A percentile compares a stretch with the other conserved stretches of the same genome.
Conservation (phyloP, 2,329 filamentous ascomycete genomes). For the Elsinoe perseae region DNA sequence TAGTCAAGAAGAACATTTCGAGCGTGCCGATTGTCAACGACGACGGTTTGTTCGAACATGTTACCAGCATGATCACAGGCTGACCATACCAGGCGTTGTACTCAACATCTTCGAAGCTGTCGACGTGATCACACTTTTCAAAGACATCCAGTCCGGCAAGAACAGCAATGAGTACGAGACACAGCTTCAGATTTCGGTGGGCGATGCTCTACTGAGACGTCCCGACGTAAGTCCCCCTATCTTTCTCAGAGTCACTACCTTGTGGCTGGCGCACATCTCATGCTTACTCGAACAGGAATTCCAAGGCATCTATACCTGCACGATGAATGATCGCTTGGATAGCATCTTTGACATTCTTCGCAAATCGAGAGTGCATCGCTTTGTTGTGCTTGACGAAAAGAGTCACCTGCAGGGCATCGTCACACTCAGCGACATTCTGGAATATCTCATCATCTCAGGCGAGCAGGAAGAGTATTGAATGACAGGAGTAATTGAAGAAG, state of each 20-base stretch:
- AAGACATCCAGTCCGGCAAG: slow-evolving; percentile 32
- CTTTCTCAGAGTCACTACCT: background rate
- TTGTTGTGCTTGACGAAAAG: slow-evolving; percentile 88
- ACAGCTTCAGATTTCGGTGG: slow-evolving; percentile 66
- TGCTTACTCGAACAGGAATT: slow-evolving; percentile 57
- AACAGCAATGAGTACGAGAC: slow-evolving; percentile 80
- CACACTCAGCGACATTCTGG: slow-evolving; percentile 90
- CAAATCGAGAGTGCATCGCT: slow-evolving; percentile 84
- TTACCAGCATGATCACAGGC: background rate
- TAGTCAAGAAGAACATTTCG: slow-evolving; percentile 89
- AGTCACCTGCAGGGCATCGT: slow-evolving; percentile 80
- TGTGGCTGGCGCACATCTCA: background rate
- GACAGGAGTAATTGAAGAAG: background rate
- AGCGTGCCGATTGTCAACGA: slow-evolving; percentile 87
- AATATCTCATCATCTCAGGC: slow-evolving; percentile 81
- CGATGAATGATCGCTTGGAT: slow-evolving; percentile 80
- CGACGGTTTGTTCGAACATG: slow-evolving; percentile 42
- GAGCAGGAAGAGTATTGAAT: slow-evolving; percentile 28
- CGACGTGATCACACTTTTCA: slow-evolving; percentile 93
- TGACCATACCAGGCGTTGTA: slow-evolving; percentile 48
- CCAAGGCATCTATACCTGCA: slow-evolving; percentile 93
- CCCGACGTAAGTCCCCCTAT: slow-evolving; percentile 52
- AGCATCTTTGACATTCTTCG: slow-evolving; percentile 96
- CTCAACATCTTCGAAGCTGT: slow-evolving; percentile 97
- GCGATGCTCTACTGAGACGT: slow-evolving; percentile 79